Evolutionary conservation across 495 filamentous ascomycete species (phyloP).

Genomic region (Trichocladium uniseriatum): DNA sequence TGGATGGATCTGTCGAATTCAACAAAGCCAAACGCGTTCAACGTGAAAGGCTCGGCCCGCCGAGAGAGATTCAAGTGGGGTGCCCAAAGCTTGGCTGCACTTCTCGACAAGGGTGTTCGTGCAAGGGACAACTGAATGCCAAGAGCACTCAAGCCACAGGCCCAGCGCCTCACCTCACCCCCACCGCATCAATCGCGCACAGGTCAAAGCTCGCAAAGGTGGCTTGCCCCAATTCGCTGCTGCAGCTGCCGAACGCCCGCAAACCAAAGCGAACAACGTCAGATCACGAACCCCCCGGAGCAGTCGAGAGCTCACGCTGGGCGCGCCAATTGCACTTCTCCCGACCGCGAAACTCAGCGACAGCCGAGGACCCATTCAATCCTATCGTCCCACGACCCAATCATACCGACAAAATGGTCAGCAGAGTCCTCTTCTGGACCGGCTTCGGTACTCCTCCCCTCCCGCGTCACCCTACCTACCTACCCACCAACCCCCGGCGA

Average conservation of each 20-base stretch:
- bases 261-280: constrained; percentile 2
- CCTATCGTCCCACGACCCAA: too few species aligned
- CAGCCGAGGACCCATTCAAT: too few species aligned
- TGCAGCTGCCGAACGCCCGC: constrained; percentile 1
- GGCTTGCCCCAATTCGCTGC: constrained; percentile 7
- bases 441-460: constrained; percentile 70
- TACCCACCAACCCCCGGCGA: neutral
- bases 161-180: neutral
- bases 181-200: neutral
- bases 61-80: constrained; percentile 7
- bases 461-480: neutral
- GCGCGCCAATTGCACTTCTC: constrained; percentile 7
- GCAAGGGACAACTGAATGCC: constrained; percentile 2
- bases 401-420: constrained; percentile 44
- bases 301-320: constrained; percentile 2
- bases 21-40: neutral
- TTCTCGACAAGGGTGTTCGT: neutral
- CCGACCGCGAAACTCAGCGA: neutral
- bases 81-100: neutral
- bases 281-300: constrained; percentile 8
- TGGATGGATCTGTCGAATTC: neutral
- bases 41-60: neutral
- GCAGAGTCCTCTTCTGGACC: constrained; percentile 88
- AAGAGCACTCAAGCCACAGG: neutral
- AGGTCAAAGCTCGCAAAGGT: constrained; percentile 1